Evolutionary conservation across 129 eudicot genomes (phyloP).

Genomic region (Erigeron canadensis): DNA sequence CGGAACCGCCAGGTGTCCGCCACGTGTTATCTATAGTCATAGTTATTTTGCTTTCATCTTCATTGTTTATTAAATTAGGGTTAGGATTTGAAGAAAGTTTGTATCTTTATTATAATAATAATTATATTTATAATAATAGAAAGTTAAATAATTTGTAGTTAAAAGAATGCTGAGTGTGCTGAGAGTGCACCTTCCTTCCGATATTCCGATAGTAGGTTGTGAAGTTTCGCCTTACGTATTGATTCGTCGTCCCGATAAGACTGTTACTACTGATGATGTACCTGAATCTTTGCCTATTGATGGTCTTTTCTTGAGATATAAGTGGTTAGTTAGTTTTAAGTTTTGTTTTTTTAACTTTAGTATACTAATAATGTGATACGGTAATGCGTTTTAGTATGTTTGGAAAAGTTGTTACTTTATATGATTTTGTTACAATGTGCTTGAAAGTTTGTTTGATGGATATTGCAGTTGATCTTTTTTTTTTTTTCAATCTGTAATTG

Average conservation of each 20-base stretch:
- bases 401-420: too few species aligned
- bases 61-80: constrained; percentile 13
- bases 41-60: constrained; percentile 20
- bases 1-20: constrained; percentile 84
- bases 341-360: too few species aligned
- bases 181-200: constrained; percentile 80
- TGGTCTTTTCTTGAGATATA: constrained; percentile 79
- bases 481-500: too few species aligned
- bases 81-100: constrained; percentile 34
- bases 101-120: too few species aligned
- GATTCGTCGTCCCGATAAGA: constrained; percentile 51
- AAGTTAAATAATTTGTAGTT: too few species aligned
- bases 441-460: too few species aligned
- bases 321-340: constrained; percentile 48
- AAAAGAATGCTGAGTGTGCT: constrained; percentile 72
- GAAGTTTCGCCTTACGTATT: constrained; percentile 72
- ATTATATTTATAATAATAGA: too few species aligned
- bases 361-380: too few species aligned
- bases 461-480: too few species aligned
- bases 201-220: constrained; percentile 79
- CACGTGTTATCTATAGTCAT: constrained; percentile 29
- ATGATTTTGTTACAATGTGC: too few species aligned
- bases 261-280: constrained; percentile 54
- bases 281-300: constrained; percentile 62
- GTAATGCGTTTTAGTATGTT: too few species aligned